phyloP scores from a whole-genome alignment of 2,329 filamentous ascomycete genomes.

The Penicillium glabrum region DNA sequence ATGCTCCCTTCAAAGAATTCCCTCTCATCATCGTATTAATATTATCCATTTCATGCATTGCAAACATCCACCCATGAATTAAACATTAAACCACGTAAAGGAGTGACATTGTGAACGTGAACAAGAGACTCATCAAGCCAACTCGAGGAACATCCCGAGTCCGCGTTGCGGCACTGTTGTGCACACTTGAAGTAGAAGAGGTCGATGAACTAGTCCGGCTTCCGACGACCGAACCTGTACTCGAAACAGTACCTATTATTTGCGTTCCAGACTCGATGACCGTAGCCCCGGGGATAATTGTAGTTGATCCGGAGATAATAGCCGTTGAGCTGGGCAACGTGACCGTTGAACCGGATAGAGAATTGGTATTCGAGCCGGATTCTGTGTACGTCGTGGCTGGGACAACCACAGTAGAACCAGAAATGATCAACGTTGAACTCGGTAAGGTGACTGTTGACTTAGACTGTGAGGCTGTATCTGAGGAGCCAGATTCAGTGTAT shows the following conservation, averaged over 20 bases:
- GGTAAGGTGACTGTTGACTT: not conserved
- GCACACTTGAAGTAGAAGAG: not conserved
- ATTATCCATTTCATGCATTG: not conserved
- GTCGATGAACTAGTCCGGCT: not conserved
- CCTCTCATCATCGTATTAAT: not conserved
- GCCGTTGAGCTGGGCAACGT: not conserved
- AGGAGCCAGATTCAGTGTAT: not conserved
- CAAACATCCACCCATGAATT: not conserved
- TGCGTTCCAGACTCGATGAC: not conserved
- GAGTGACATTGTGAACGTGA: not conserved
- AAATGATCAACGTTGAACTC: not conserved
- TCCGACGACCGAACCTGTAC: not conserved
- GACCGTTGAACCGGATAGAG: not conserved
- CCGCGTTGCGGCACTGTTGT: not conserved
- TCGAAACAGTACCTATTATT: not conserved
- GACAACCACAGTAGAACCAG: not conserved
- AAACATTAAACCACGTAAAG: slow-evolving; percentile 1
- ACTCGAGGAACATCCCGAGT: not conserved
- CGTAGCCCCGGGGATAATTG: not conserved
- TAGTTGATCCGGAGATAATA: not conserved
- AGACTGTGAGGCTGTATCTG: not conserved
- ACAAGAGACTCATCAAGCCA: not conserved
- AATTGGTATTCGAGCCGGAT: not conserved
- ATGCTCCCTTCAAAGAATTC: not conserved
- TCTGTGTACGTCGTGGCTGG: not conserved